phyloP scores from a whole-genome alignment of 2,329 filamentous ascomycete genomes.

The Colletotrichum sublineola region DNA sequence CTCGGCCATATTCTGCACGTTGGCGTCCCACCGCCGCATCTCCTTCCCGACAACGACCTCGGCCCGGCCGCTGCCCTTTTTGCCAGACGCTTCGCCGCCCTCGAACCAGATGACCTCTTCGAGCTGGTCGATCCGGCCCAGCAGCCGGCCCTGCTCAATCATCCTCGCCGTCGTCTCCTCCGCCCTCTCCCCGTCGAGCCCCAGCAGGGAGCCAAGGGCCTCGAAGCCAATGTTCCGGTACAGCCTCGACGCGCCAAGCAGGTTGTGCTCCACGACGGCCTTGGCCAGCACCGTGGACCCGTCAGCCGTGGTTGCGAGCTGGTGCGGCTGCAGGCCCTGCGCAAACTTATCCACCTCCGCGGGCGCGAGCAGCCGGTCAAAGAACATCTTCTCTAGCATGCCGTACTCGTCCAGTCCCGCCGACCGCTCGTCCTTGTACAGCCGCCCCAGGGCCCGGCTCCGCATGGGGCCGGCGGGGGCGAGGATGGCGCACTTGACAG shows the following conservation, averaged over 20 bases:
- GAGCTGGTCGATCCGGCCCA: slow-evolving; percentile 94
- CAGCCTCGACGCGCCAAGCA: slow-evolving; percentile 84
- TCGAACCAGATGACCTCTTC: slow-evolving; percentile 91
- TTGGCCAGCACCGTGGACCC: slow-evolving; percentile 93
- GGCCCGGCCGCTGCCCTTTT: slow-evolving; percentile 76
- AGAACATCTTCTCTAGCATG: slow-evolving; percentile 97
- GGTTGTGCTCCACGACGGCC: slow-evolving; percentile 95
- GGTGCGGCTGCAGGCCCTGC: slow-evolving; percentile 83
- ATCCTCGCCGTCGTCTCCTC: slow-evolving; percentile 94
- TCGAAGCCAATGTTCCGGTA: slow-evolving; percentile 84
- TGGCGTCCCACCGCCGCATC: slow-evolving; percentile 88
- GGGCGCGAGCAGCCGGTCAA: slow-evolving; percentile 84
- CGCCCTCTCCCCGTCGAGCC: slow-evolving; percentile 82
- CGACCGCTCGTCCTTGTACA: slow-evolving; percentile 95
- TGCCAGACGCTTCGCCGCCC: slow-evolving; percentile 75
- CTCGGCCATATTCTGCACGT: slow-evolving; percentile 87
- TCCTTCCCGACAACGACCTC: slow-evolving; percentile 75
- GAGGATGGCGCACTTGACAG: slow-evolving; percentile 92
- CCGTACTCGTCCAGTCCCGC: slow-evolving; percentile 81
- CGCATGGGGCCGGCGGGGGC: slow-evolving; percentile 90
- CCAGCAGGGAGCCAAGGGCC: slow-evolving; percentile 81
- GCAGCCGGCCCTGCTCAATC: slow-evolving; percentile 93
- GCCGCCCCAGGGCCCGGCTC: slow-evolving; percentile 80
- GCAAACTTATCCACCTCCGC: slow-evolving; percentile 91
- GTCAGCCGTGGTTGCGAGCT: slow-evolving; percentile 89